Conservation (phyloP, 352 stramenopile species). For the Aphanomyces stellatus region DNA sequence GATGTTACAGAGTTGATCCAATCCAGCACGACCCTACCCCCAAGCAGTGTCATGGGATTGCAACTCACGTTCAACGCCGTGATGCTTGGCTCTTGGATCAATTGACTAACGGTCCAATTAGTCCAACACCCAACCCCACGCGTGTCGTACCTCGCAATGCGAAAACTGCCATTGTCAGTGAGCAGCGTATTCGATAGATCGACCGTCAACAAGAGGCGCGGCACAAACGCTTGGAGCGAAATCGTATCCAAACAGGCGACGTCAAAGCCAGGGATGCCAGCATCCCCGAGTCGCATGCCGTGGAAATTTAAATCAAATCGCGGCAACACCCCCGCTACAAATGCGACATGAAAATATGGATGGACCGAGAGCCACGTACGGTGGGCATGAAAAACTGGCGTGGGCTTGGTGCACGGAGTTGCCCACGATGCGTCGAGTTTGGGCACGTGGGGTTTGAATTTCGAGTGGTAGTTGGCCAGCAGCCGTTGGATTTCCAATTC, state of each 20-base stretch:
- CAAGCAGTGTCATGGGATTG: background rate
- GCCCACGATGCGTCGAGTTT: background rate
- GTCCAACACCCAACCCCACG: background rate
- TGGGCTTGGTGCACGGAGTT: background rate
- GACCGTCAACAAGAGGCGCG: conserved; percentile 7
- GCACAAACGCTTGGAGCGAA: background rate
- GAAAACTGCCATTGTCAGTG: conserved; percentile 6
- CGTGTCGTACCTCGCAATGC: conserved; percentile 1
- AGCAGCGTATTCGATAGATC: background rate
- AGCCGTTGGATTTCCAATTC: conserved; percentile 6
- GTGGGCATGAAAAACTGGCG: background rate
- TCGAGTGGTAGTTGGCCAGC: background rate
- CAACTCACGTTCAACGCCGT: background rate
- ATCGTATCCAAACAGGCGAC: background rate
- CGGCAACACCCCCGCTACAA: too few species aligned
- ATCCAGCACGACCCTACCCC: background rate
- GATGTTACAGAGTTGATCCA: background rate
- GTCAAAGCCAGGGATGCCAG: conserved; percentile 15
- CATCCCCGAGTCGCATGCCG: background rate
- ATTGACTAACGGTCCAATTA: background rate
- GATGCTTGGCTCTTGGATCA: conserved; percentile 17
- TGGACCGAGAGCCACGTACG: too few species aligned
- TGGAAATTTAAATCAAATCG: conserved; percentile 13
- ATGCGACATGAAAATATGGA: too few species aligned
- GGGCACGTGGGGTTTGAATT: conserved; percentile 9